Base-by-base conservation (phyloP, 306 rosid species). In the Boehmeria nivea region DNA sequence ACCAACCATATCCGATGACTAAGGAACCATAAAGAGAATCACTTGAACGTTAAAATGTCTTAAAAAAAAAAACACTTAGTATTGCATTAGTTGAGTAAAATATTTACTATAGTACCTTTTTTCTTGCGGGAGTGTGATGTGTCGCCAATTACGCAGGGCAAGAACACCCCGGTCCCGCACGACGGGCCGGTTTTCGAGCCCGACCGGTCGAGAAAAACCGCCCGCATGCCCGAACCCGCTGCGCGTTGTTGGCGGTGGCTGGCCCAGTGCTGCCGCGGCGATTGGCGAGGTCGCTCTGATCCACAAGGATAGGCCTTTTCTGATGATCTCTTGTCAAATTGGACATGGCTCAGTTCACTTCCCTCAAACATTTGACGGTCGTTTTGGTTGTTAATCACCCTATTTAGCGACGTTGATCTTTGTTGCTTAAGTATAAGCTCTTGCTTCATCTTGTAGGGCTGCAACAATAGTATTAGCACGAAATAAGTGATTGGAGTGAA, bases 131-230 rank as follows among this genome's bases (percentile, higher is more conserved):
- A 60, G 26, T 58, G 50, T 12, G 70, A 65, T 11, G 75, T 39
- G 53, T 40, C 37, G 23, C 76, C 56, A 57, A 65, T 39, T 55
- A 57, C 57, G 8, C 75, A 68, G 11, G 79, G 85, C 70, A 90
- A 65, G 83, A 87, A 90, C 1, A 90, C 94, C 16, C 98, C 98
- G 0, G 98, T 90, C 14, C 98, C 98, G 38, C 69, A 42, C 0
- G 80, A 76, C 6, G 45, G 45, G 16, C 77, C 67, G 9, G 22
- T 55, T 59, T 59, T 68, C 0, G 81, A 59, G 36, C 69, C 71
- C 34, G 76, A 43, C 31, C 77, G 71, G 10, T 72, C 77, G 0
- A 69, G 63, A 44, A 74, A 84, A 24, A 70, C 45, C 2, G 79
- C 77, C 22, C 69, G 43, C 78, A 53, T 73, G 12, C 67, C 79